phyloP scores from a whole-genome alignment of 2,329 filamentous ascomycete genomes.

The Monilinia laxa region DNA sequence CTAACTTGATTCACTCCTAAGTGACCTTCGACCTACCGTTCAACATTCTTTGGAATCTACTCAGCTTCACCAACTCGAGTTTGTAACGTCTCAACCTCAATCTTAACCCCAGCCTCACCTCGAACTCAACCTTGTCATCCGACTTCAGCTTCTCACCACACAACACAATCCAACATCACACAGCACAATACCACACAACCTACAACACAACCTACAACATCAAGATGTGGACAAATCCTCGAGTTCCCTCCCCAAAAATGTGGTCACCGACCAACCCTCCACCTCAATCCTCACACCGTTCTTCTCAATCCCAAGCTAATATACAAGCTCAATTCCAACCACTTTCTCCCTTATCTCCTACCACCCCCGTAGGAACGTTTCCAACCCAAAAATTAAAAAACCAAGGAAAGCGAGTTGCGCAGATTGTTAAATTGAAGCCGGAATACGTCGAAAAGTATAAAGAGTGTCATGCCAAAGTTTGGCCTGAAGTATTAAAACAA shows the following conservation, averaged over 20 bases:
- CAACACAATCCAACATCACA: not conserved
- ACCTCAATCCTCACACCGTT: constrained; percentile 8
- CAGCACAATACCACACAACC: not conserved
- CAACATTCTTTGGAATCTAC: not conserved
- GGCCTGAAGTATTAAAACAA: constrained; percentile 74
- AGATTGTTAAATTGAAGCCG: constrained; percentile 71
- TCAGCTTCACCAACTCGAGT: not conserved
- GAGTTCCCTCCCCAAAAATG: constrained; percentile 9
- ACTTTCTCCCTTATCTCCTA: constrained; percentile 29
- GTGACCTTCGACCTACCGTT: too few species aligned
- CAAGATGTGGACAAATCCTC: constrained; percentile 17
- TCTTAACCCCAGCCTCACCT: not conserved
- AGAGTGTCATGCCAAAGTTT: constrained; percentile 69
- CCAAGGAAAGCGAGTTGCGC: constrained; percentile 60
- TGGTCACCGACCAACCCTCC: constrained; percentile 11
- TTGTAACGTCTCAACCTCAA: not conserved
- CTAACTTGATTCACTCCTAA: too few species aligned
- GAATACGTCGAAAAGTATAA: constrained; percentile 69
- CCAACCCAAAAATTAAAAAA: constrained; percentile 38
- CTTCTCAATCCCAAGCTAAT: not conserved
- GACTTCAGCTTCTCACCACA: too few species aligned
- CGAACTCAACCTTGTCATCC: too few species aligned
- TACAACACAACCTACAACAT: not conserved
- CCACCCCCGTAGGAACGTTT: constrained; percentile 18
- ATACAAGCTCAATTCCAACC: constrained; percentile 23